Base-by-base conservation (phyloP, 2,329 filamentous ascomycete species). In the Drechslerella dactyloides region DNA sequence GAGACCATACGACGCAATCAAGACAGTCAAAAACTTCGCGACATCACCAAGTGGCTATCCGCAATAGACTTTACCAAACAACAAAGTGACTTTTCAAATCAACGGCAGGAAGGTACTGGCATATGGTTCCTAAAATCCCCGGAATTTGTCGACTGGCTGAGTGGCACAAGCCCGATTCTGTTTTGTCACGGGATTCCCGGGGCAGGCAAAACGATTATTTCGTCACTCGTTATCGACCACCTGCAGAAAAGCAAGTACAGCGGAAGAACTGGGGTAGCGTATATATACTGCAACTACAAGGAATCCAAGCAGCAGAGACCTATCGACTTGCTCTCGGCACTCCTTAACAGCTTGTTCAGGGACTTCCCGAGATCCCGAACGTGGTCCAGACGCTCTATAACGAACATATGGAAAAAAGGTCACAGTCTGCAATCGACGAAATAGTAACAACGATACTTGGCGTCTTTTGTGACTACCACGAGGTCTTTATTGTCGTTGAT, bases 231-330 rank as follows among this genome's bases (percentile, higher is more conserved):
- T 8, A 33, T 33, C 3, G 27, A 33, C 8, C 27, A 33, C 8
- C 27, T 33, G 27, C 27, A 8, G 27, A 8, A 33, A 33, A 33
- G 8, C 27, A 33, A 3, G 8, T 8, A 8, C 8, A 3, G 8
- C 8, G 8, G 8, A 33, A 3, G 7, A 1, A 48, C 80, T 24
- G 80, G 80, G 0, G 76, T 85, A 21, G 81, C 80, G 0, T 84
- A 81, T 24, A 13, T 84, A 0, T 85, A 82, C 57, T 83, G 79
- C 76, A 81, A 82, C 60, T 83, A 81, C 69, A 76, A 76, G n/a
- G 76, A 76, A 1, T 73, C 79, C 7, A 60, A 79, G 0, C 77
- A 82, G 17, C 82, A 84, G 50, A 79, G 59, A 0, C 27, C 74
- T 1, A 65, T 76, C 0, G 17, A 77, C 35, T 55, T 82, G 0